Conservation (phyloP, 2,329 filamentous ascomycete genomes). For the Aureobasidium lini region DNA sequence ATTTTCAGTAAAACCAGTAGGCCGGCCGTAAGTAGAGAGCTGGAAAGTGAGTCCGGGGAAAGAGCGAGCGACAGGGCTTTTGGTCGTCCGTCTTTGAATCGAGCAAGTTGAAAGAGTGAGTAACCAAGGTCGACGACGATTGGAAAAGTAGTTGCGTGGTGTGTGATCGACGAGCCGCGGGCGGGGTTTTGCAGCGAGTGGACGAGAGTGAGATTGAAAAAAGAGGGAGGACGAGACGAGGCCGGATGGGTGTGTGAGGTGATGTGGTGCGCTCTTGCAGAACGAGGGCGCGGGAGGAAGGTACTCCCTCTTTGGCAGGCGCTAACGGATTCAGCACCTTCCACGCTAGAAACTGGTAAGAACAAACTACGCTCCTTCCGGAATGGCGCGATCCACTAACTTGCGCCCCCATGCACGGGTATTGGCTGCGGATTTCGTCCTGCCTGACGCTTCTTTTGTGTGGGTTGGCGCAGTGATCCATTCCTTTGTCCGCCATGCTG, state of each 20-base stretch:
- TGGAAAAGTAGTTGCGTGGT: background rate
- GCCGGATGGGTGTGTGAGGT: constrained; percentile 8
- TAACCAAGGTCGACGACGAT: background rate
- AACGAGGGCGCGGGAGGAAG: constrained; percentile 3
- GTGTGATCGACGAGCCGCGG: constrained; percentile 7
- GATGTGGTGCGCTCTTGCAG: constrained; percentile 9
- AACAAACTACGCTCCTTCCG: background rate
- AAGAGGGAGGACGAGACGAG: constrained; percentile 6
- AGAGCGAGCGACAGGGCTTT: constrained; percentile 3
- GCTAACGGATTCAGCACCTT: constrained; percentile 11
- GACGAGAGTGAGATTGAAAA: background rate
- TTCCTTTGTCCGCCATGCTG: constrained; percentile 13
- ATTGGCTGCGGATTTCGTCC: constrained; percentile 9
- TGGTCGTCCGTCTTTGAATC: background rate
- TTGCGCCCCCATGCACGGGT: background rate
- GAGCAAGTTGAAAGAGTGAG: background rate
- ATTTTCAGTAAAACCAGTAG: constrained; percentile 4
- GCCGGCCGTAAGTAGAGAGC: background rate
- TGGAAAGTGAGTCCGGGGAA: constrained; percentile 8
- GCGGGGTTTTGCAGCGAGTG: constrained; percentile 8
- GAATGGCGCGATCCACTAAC: background rate
- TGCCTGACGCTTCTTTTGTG: constrained; percentile 7
- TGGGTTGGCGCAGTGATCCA: constrained; percentile 10
- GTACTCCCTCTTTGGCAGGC: constrained; percentile 11
- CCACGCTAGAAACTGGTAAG: constrained; percentile 10